Evolutionary conservation across 23 red algal species (phyloP).

Genomic region (Gracilaria caudata): DNA sequence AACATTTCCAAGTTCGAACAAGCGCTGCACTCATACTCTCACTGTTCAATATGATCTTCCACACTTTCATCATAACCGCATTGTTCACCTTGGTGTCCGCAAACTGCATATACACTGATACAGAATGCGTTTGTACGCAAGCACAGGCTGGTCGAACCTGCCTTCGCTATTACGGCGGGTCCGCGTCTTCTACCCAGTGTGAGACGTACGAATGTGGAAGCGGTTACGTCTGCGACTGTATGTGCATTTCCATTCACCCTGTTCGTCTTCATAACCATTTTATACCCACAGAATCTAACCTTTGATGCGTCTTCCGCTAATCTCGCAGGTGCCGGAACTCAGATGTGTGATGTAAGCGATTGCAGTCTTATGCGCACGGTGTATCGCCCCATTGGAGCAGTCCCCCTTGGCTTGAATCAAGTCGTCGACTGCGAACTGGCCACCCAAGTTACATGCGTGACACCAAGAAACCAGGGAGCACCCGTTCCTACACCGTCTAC

Average conservation of each 20-base stretch:
- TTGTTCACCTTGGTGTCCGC: conserved; percentile 6
- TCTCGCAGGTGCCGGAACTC: conserved; percentile 35
- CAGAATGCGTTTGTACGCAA: conserved; percentile 24
- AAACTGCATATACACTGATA: conserved; percentile 25
- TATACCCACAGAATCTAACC: too few relatives aligned
- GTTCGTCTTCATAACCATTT: background rate
- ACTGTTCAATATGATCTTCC: conserved; percentile 9
- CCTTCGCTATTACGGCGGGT: conserved; percentile 19
- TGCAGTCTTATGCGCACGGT: conserved; percentile 26
- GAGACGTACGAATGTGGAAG: conserved; percentile 26
- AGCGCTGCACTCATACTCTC: too few relatives aligned
- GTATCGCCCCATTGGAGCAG: conserved; percentile 2
- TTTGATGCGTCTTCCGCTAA: background rate
- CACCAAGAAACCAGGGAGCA: background rate
- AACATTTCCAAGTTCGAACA: too few relatives aligned
- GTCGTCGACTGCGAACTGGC: conserved; percentile 27
- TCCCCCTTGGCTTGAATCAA: background rate
- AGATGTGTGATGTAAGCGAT: conserved; percentile 36
- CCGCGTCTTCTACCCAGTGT: conserved; percentile 1
- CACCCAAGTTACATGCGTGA: conserved; percentile 34
- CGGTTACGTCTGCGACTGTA: conserved; percentile 46
- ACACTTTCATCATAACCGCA: background rate
- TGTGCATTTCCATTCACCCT: background rate
- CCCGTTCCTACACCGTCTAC: conserved; percentile 1
- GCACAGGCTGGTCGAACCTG: conserved; percentile 29